Percentiles rank a stretch among this genome's conserved stretches.
phyloP scores from a whole-genome alignment of 352 stramenopile genomes.

The Blastocystis sp. region DNA sequence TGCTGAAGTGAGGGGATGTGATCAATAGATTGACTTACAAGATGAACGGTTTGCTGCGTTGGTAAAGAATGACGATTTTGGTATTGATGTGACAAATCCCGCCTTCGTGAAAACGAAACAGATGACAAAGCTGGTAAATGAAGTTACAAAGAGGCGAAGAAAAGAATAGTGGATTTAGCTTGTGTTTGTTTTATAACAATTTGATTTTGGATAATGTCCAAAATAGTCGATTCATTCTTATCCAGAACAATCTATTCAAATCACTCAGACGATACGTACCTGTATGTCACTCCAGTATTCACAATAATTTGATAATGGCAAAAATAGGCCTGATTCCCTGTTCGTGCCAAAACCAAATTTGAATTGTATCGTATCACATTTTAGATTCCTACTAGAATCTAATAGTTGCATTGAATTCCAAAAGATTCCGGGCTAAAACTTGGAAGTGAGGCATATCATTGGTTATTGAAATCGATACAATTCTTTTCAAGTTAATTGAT shows the following conservation, averaged over 20 bases:
- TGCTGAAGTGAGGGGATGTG: not conserved
- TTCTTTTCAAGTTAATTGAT: not conserved
- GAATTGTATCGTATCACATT: no score
- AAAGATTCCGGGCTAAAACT: no score
- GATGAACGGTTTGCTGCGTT: slow-evolving; percentile 11
- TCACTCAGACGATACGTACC: no score
- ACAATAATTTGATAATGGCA: no score
- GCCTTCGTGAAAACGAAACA: slow-evolving; percentile 39
- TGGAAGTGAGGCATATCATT: no score
- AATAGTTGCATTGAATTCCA: no score
- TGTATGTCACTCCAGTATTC: no score
- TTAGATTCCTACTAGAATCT: no score
- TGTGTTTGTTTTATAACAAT: not conserved
- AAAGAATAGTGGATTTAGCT: slow-evolving; percentile 48
- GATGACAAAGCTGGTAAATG: slow-evolving; percentile 48
- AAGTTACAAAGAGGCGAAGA: slow-evolving; percentile 30
- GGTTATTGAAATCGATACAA: not conserved
- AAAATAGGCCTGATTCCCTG: not conserved
- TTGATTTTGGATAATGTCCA: not conserved
- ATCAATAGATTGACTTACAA: slow-evolving; percentile 8
- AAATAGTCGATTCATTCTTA: no score
- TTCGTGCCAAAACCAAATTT: not conserved
- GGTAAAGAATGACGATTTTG: slow-evolving; percentile 25
- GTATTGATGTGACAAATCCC: slow-evolving; percentile 57
- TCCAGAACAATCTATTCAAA: no score